These are phyloP conservation scores for Suhomyces terraborum DNA, from an alignment of 1,139 yeast genomes.

Conservation along the genomic window DNA sequence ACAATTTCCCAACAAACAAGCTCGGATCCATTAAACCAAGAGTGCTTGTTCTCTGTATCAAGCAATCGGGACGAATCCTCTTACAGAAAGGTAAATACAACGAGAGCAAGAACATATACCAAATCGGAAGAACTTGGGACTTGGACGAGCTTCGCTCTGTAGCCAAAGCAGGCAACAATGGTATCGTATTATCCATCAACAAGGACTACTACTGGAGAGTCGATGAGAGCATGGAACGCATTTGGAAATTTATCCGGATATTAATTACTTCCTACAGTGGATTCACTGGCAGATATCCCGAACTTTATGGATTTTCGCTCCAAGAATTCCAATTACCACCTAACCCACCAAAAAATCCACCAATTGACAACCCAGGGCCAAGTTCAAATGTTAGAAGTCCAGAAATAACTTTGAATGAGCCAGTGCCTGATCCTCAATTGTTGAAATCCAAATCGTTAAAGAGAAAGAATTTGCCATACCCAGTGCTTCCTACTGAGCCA, in stretches of 20 bases:
- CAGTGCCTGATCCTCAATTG: conserved; percentile 29
- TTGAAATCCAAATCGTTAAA: conserved; percentile 31
- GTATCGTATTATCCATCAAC: conserved; percentile 64
- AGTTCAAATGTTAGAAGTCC: conserved; percentile 6
- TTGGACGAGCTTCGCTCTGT: conserved; percentile 67
- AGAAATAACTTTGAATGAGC: conserved; percentile 24
- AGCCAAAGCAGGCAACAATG: conserved; percentile 54
- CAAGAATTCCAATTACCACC: conserved; percentile 41
- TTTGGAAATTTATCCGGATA: conserved; percentile 57
- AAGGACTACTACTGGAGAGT: conserved; percentile 89
- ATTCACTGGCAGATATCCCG: conserved; percentile 68
- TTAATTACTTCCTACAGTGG: conserved; percentile 65
- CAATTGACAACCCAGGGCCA: conserved; percentile 8
- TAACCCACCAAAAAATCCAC: conserved; percentile 24
- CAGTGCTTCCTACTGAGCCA: conserved; percentile 27
- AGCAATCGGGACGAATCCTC: conserved; percentile 61
- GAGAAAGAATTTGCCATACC: conserved; percentile 30
- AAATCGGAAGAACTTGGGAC: conserved; percentile 94
- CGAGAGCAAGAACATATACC: conserved; percentile 66
- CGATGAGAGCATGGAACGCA: conserved; percentile 65
- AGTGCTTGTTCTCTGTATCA: conserved; percentile 43
- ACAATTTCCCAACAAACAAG: conserved; percentile 29
- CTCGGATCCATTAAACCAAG: conserved; percentile 43
- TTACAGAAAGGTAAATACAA: conserved; percentile 87
- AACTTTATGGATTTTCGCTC: conserved; percentile 42